Base-by-base conservation (phyloP, 768 basidiomycete genomes). In the Boletus insuetus region DNA sequence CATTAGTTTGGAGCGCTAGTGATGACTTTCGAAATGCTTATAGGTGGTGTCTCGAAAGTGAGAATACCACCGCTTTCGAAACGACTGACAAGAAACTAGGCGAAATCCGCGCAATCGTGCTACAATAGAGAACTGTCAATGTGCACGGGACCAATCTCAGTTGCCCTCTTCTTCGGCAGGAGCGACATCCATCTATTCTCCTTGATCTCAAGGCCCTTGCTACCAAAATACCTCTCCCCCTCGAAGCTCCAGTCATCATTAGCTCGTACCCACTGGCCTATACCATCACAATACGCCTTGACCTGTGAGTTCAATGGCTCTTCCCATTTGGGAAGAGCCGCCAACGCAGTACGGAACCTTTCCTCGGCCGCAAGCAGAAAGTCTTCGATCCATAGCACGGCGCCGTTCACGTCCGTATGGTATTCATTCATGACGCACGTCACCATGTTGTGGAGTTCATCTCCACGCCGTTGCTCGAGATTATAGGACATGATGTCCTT, bases 171-270 rank as follows among this genome's bases (percentile, higher is more conserved):
- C 52, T 41, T 68, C 0, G 72, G 73, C 10, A 77, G 49, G 4
- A 75, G 63, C 4, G 55, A 61, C 34, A 78, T 67, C 31, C 56
- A 58, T 17, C 75, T 67, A 7, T 43, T 64, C 32, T 55, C 57
- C 63, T 72, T 67, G 29, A 77, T 66, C 19, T 69, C 60, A 1
- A 48, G 46, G 1, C 78, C 77, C 20, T 65, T 52, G 11, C 53
- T 67, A 2, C 73, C 73, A 29, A 78, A 79, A 57, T 79, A 79
- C 39, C 79, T 65, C 45, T 68, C 64, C 24, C 70, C 68, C 56
- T 81, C 77, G 50, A 81, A 83, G 52, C 75, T 77, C 83, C 83
- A 84, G 9, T 64, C 68, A 13, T 79, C 70, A 55, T 76, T 76
- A 1, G 74, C 80, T 6, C 78, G 69, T 0, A 82, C 74, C 80